Conservation (phyloP, 148 eudicot genomes). For the Cornus florida region DNA sequence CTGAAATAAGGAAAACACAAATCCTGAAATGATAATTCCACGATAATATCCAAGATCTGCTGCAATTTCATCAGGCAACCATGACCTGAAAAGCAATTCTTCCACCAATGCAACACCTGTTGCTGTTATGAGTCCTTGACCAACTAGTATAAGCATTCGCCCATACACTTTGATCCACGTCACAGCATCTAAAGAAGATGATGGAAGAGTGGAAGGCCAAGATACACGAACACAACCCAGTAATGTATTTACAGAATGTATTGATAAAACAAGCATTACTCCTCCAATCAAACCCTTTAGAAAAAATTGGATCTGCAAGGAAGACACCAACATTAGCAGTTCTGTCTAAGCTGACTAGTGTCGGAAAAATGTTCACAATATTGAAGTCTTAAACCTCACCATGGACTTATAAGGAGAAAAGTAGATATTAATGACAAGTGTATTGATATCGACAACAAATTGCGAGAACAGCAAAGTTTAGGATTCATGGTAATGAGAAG, state of each 20-base stretch:
- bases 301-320: conserved; percentile 60
- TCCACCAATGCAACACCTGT: conserved; percentile 70
- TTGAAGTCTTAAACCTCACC: not conserved
- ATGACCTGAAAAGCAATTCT: conserved; percentile 84
- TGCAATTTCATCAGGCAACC: conserved; percentile 93
- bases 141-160: conserved; percentile 42
- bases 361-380: not conserved
- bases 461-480: no score
- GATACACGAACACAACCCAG: conserved; percentile 63
- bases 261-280: conserved; percentile 54
- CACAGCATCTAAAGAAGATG: conserved; percentile 41
- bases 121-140: conserved; percentile 66
- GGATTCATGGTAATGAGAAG: not conserved
- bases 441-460: not conserved
- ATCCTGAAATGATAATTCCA: conserved; percentile 76
- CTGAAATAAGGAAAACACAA: conserved; percentile 71
- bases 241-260: conserved; percentile 52
- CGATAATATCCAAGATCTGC: conserved; percentile 76
- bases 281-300: conserved; percentile 77
- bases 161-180: conserved; percentile 52
- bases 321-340: conserved; percentile 4
- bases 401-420: not conserved
- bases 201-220: conserved; percentile 50
- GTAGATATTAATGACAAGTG: not conserved
- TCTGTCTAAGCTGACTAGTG: not conserved